Evolutionary conservation across 257 asterid genomes (phyloP).

Genomic region (Capsicum pubescens): DNA sequence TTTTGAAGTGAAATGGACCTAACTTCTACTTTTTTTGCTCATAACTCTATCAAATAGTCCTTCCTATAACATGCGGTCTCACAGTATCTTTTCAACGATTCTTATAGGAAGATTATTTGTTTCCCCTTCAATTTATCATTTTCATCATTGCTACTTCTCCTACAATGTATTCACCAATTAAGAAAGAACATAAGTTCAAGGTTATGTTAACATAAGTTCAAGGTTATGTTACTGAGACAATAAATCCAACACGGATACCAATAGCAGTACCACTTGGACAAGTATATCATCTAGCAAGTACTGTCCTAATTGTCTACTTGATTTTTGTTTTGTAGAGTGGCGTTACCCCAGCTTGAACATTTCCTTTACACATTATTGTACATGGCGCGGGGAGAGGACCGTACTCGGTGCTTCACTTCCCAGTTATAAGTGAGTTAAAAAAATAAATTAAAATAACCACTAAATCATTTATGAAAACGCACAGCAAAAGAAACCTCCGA

Average conservation of each 20-base stretch:
- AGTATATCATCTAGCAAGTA: slow-evolving; percentile 11
- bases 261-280: not conserved
- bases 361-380: not conserved
- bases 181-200: not conserved
- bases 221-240: not conserved
- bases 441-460: not conserved
- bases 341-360: not conserved
- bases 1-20: not conserved
- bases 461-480: not conserved
- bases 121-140: not conserved
- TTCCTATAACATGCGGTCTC: not conserved
- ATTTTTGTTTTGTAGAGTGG: not conserved
- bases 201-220: not conserved
- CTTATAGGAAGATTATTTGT: not conserved
- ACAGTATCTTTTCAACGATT: slow-evolving; percentile 1
- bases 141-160: slow-evolving; percentile 7
- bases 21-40: not conserved
- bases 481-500: not conserved
- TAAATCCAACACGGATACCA: not conserved
- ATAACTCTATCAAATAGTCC: not conserved
- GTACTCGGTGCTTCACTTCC: not conserved
- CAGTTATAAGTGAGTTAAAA: not conserved
- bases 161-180: not conserved
- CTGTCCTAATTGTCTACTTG: not conserved
- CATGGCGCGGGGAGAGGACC: not conserved